Evolutionary conservation across 78 protist species (phyloP).

Genomic region (Dictyostelium purpureum): DNA sequence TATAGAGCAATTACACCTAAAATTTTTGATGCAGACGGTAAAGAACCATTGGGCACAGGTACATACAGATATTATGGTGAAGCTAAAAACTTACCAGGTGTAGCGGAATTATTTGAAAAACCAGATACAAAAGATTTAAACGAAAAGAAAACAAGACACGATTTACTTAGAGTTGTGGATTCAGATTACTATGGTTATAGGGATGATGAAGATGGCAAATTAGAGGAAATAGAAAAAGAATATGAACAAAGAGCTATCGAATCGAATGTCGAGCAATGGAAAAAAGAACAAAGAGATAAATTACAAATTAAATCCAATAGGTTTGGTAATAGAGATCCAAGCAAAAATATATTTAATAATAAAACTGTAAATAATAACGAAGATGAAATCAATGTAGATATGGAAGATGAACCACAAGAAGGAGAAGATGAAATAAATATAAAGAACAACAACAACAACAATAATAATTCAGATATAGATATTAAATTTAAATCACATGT

Average conservation of each 20-base stretch:
- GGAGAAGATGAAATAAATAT: slow-evolving; percentile 29
- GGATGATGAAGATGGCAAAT: slow-evolving; percentile 93
- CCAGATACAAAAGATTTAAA: not conserved
- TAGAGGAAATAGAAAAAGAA: slow-evolving; percentile 52
- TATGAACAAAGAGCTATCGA: slow-evolving; percentile 25
- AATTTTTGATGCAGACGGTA: slow-evolving; percentile 59
- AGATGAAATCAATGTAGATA: slow-evolving; percentile 54
- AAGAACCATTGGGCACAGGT: slow-evolving; percentile 66
- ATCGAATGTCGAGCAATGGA: slow-evolving; percentile 59
- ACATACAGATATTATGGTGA: slow-evolving; percentile 95
- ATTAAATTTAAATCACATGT: slow-evolving; percentile 40
- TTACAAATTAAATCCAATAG: not conserved
- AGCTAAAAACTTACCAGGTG: slow-evolving; percentile 97
- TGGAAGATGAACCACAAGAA: no score
- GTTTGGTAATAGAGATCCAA: not conserved
- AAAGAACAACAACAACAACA: not conserved
- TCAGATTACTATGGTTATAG: slow-evolving; percentile 95
- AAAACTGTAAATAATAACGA: not conserved
- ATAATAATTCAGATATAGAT: not conserved
- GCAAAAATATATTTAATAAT: not conserved
- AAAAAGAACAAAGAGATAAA: slow-evolving; percentile 39
- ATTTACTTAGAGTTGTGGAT: slow-evolving; percentile 83
- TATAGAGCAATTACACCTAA: slow-evolving; percentile 33
- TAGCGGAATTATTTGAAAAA: slow-evolving; percentile 91
- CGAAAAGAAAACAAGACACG: slow-evolving; percentile 28